phyloP scores from a whole-genome alignment of 352 stramenopile species.

The Phytophthora pluvialis region DNA sequence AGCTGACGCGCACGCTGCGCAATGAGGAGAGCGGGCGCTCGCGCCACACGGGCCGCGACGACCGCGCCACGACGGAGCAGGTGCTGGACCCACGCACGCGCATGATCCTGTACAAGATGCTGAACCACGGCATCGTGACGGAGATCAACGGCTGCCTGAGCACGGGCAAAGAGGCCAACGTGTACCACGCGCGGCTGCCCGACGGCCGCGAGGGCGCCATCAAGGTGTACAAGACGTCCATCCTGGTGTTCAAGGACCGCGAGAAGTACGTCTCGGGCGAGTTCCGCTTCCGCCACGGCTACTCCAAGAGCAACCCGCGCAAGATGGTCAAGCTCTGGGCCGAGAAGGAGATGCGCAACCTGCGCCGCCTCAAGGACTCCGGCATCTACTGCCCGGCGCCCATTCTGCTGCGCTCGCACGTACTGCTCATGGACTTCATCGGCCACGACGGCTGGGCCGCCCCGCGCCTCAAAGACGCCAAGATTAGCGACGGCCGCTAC shows the following conservation, averaged over 20 bases:
- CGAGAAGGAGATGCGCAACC: slow-evolving; percentile 99
- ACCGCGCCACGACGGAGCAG: slow-evolving; percentile 98
- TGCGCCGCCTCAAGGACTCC: slow-evolving; percentile 91
- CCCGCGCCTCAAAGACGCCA: slow-evolving; percentile 95
- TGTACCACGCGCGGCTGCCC: slow-evolving; percentile 95
- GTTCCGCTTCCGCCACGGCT: slow-evolving; percentile 97
- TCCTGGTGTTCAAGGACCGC: slow-evolving; percentile 99
- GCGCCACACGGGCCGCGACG: slow-evolving; percentile 95
- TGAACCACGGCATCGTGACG: slow-evolving; percentile 96
- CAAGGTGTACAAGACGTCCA: slow-evolving; percentile 89
- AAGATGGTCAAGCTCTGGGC: slow-evolving; percentile 99
- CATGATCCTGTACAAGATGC: slow-evolving; percentile 99
- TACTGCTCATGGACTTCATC: slow-evolving; percentile 99
- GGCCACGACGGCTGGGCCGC: slow-evolving; percentile 95
- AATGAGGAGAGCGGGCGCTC: slow-evolving; percentile 77
- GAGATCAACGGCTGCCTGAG: slow-evolving; percentile 99
- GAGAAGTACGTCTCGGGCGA: slow-evolving; percentile 99
- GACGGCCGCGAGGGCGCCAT: slow-evolving; percentile 82
- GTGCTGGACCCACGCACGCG: slow-evolving; percentile 98
- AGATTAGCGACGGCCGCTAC: slow-evolving; percentile 90
- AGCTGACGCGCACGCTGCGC: slow-evolving; percentile 76
- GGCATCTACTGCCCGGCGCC: slow-evolving; percentile 93
- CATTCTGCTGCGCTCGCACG: slow-evolving; percentile 96
- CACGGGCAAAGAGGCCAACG: slow-evolving; percentile 99
- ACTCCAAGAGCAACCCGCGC: slow-evolving; percentile 96